Evolutionary conservation across 23 red algal species (phyloP).

Genomic region (Gracilaria vermiculophylla): DNA sequence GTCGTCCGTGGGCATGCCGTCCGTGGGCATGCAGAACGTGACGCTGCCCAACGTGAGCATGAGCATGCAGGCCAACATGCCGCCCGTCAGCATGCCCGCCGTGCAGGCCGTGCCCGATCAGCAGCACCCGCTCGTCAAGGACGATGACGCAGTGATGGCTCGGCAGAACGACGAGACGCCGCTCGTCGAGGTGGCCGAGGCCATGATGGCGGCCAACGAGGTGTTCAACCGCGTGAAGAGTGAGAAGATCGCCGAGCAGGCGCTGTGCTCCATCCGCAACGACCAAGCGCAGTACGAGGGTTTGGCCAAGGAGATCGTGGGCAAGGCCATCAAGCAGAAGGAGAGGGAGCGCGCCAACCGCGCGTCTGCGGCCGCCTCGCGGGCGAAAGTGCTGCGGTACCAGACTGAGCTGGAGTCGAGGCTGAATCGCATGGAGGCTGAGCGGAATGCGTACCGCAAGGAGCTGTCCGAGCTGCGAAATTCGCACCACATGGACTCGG

Average conservation of each 20-base stretch:
- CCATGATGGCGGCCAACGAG: constrained; percentile 49
- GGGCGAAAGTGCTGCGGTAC: constrained; percentile 52
- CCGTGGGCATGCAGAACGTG: background rate
- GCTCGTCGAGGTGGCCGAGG: constrained; percentile 64
- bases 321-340: constrained; percentile 65
- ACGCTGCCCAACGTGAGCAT: constrained; percentile 1
- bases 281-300: constrained; percentile 62
- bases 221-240: constrained; percentile 67
- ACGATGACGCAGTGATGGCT: background rate
- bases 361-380: constrained; percentile 62
- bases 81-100: constrained; percentile 17
- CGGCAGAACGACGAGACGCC: constrained; percentile 47
- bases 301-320: constrained; percentile 39
- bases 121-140: background rate
- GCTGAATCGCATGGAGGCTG: constrained; percentile 44
- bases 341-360: constrained; percentile 69
- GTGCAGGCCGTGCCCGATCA: constrained; percentile 19
- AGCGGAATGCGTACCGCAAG: constrained; percentile 65
- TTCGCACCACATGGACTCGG: background rate
- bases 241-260: constrained; percentile 65
- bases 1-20: background rate
- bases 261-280: constrained; percentile 39
- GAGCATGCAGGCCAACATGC: background rate
- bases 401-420: constrained; percentile 59
- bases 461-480: constrained; percentile 40